These are phyloP conservation scores for Glaciozyma antarctica DNA, from an alignment of 768 basidiomycete species.

Conservation along the genomic window DNA sequence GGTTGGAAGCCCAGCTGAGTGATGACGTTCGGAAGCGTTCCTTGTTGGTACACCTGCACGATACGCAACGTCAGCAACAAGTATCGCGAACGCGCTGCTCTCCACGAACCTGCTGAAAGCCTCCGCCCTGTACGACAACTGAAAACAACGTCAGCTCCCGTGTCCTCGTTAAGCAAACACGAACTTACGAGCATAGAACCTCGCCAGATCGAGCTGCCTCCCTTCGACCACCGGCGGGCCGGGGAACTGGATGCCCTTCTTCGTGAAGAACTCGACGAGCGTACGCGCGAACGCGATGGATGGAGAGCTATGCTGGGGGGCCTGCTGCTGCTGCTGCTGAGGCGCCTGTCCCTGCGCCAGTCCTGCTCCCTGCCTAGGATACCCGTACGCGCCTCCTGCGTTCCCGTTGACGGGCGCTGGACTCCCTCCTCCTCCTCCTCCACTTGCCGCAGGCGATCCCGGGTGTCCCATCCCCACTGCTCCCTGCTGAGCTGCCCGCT, in stretches of 20 bases:
- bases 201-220: slow-evolving; percentile 8
- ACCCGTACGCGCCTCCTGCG: background rate
- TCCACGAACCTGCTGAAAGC: slow-evolving; percentile 9
- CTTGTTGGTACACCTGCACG: background rate
- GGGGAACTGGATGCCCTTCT: background rate
- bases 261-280: slow-evolving; percentile 14
- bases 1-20: slow-evolving; percentile 9
- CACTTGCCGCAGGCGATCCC: background rate
- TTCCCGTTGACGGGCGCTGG: background rate
- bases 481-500: slow-evolving; percentile 8
- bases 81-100: too few relatives aligned
- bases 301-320: background rate
- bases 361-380: background rate
- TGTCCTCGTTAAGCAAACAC: too few relatives aligned
- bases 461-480: slow-evolving; percentile 21
- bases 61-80: background rate
- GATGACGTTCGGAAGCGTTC: slow-evolving; percentile 7
- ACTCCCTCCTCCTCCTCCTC: background rate
- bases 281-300: background rate
- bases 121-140: slow-evolving; percentile 9
- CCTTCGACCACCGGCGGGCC: slow-evolving; percentile 19
- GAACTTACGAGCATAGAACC: slow-evolving; percentile 11
- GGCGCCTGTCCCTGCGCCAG: background rate
- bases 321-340: background rate
- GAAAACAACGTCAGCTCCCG: background rate